These are phyloP conservation scores for Colletotrichum tanaceti DNA, from an alignment of 2,329 filamentous ascomycete genomes.

Conservation along the genomic window DNA sequence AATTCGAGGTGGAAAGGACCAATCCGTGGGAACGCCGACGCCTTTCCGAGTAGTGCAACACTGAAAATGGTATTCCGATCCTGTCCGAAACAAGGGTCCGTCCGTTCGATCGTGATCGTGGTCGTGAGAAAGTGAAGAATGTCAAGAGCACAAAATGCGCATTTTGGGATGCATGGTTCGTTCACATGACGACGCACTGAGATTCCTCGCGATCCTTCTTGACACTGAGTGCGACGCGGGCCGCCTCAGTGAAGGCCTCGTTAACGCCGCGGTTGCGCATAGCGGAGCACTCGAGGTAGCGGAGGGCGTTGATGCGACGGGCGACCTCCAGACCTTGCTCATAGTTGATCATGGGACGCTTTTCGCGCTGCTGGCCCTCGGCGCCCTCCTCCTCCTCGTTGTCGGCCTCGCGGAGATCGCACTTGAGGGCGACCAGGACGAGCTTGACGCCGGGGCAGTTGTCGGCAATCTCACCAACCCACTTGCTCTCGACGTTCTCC, in stretches of 20 bases:
- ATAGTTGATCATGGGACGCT: constrained; percentile 82
- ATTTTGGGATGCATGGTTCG: background rate
- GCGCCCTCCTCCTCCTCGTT: constrained; percentile 75
- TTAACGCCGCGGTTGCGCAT: constrained; percentile 99
- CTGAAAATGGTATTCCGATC: constrained; percentile 22
- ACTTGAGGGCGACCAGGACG: constrained; percentile 95
- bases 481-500: constrained; percentile 98
- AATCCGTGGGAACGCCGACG: constrained; percentile 40
- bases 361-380: constrained; percentile 60
- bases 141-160: constrained; percentile 4
- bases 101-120: constrained; percentile 29
- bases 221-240: constrained; percentile 86
- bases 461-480: constrained; percentile 97
- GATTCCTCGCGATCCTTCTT: constrained; percentile 73
- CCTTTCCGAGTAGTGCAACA: constrained; percentile 33
- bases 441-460: constrained; percentile 97
- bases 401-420: constrained; percentile 85
- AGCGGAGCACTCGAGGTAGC: constrained; percentile 97
- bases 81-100: constrained; percentile 27
- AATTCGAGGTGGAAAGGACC: constrained; percentile 22
- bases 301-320: constrained; percentile 88
- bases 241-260: constrained; percentile 97
- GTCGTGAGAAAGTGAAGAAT: constrained; percentile 7
- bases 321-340: constrained; percentile 92
- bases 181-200: constrained; percentile 71